Evolutionary conservation across 2,329 filamentous ascomycete species (phyloP).

Genomic region (Nigrograna mackinnonii): DNA sequence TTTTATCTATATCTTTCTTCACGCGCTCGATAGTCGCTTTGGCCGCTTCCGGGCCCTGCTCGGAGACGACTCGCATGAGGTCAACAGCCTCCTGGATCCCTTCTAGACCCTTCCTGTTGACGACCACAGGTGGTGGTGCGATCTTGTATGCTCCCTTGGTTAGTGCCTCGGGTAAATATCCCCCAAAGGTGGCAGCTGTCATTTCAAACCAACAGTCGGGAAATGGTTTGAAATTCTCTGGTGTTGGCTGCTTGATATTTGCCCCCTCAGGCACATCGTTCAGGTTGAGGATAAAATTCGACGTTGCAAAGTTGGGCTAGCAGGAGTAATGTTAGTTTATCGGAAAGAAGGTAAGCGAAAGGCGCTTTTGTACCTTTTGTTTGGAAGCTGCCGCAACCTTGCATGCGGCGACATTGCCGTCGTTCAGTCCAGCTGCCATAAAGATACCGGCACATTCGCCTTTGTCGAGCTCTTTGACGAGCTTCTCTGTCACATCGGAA

Average conservation of each 20-base stretch:
- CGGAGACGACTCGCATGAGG: constrained; percentile 4
- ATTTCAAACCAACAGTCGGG: constrained; percentile 1
- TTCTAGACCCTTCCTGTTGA: constrained; percentile 18
- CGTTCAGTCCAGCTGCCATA: background rate
- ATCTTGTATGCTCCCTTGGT: constrained; percentile 9
- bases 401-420: background rate
- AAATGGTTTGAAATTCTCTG: constrained; percentile 1
- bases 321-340: background rate
- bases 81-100: constrained; percentile 21
- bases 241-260: background rate
- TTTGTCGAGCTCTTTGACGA: background rate
- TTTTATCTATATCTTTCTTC: background rate
- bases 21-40: background rate
- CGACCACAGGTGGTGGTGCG: constrained; percentile 17
- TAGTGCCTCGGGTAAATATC: constrained; percentile 16
- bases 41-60: constrained; percentile 1
- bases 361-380: background rate
- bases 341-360: background rate
- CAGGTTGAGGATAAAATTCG: background rate
- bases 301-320: background rate
- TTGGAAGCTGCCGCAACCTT: background rate
- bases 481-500: background rate
- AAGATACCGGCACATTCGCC: background rate
- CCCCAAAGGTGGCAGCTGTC: constrained; percentile 3
- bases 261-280: background rate